Evolutionary conservation across 1,284 basidiomycete species (phyloP), one percentile per base, ranked within the genome.

Genomic region (Cutaneotrichosporon sp.): DNA sequence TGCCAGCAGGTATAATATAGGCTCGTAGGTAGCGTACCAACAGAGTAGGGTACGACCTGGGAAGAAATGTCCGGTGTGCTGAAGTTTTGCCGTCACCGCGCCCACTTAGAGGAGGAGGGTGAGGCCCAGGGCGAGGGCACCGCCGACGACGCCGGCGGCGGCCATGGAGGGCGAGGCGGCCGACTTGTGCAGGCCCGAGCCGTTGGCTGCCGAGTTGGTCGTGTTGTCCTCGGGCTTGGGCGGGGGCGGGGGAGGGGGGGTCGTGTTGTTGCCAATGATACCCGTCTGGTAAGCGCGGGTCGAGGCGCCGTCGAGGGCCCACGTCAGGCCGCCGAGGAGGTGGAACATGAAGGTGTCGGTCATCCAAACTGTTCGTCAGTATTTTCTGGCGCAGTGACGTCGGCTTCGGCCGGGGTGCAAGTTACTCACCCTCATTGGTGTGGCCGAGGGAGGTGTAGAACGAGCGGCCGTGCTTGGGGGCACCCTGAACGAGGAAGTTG

Each of bases 391-490:
- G 11, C 20, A 22, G 24, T 22, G 33, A 22, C 16, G 18, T 29
- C 14, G 46, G 33, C n/a, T 27, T 49, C 24, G n/a, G 16, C 22
- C 20, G 24, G 7, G 22, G 18, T 8, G 29, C 2, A 6, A 24
- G 9, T 3, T 24, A 58, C 45, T 57, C 36, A 77, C 75, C 90
- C 68, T 87, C 84, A 69, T 85, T 87, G 60, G 86, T 74, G 72
- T 92, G 90, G 2, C 90, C 90, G 2, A 92, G 81, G 62, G 86
- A 86, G 0, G 90, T 91, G 76, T 90, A 92, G 79, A 89, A 92
- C 65, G 88, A 89, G 47, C 90, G 83, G n/a, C 90, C 90, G 1
- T 85, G 82, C 24, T 80, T 79, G 2, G 77, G 77, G 3, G 80
- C 81, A 14, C 65, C 67, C 11, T 64, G 34, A 20, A 60, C 9